Evolutionary conservation across 2,329 filamentous ascomycete genomes (phyloP).

Genomic region (Pseudogymnoascus sp.): DNA sequence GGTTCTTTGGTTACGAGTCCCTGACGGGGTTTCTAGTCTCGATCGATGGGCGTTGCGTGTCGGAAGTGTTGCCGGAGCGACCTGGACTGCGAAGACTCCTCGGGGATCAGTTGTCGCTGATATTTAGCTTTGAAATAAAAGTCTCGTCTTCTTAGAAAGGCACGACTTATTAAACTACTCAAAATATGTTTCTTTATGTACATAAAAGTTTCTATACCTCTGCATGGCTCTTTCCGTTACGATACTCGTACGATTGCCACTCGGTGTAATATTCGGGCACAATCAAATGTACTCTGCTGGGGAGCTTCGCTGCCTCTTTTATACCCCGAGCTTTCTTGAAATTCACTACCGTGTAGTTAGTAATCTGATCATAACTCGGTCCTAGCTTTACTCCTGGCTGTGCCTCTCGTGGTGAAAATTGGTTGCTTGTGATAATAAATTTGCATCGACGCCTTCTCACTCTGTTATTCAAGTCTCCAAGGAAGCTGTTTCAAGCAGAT

Average conservation of each 20-base stretch:
- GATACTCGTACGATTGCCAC: neutral
- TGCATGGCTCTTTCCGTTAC: neutral
- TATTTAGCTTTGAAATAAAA: neutral
- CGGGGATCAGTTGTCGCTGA: neutral
- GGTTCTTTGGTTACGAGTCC: neutral
- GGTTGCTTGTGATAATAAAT: neutral
- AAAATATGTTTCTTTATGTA: neutral
- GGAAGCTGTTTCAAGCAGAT: neutral
- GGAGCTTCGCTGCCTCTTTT: neutral
- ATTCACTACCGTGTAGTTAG: neutral
- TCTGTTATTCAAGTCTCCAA: neutral
- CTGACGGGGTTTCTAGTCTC: neutral
- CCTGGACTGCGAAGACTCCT: neutral
- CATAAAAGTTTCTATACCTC: neutral
- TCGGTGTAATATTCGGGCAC: neutral
- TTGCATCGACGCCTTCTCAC: neutral
- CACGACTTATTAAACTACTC: neutral
- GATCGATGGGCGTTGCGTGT: neutral
- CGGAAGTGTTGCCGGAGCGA: neutral
- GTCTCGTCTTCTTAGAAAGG: neutral
- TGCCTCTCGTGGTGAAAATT: neutral
- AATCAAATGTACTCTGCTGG: neutral
- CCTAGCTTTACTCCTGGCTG: neutral
- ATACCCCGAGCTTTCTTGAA: neutral
- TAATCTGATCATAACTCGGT: neutral